Evolutionary conservation across 2,329 filamentous ascomycete genomes (phyloP).

Genomic region (Monilinia polystroma): DNA sequence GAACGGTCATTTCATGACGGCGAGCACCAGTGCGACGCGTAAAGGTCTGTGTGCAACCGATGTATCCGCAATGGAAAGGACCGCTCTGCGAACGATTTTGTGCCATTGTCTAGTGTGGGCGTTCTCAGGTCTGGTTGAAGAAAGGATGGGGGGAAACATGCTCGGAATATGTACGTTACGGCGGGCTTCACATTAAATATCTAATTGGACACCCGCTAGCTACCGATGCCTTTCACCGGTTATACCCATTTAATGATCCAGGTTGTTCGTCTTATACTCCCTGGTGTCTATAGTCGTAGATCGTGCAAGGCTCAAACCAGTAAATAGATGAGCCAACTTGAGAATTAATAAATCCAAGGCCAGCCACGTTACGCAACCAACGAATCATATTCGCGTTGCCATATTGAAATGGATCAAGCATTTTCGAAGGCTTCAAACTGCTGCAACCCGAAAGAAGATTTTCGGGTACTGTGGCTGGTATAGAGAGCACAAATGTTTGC

Average conservation of each 20-base stretch:
- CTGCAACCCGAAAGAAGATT: background rate
- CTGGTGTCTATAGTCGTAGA: background rate
- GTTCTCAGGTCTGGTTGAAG: conserved; percentile 21
- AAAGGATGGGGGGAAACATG: conserved; percentile 5
- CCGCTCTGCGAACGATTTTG: conserved; percentile 2
- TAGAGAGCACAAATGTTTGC: background rate
- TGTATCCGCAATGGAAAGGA: conserved; percentile 14
- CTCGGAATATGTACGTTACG: conserved; percentile 11
- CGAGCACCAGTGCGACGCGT: conserved; percentile 21
- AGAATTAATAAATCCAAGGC: conserved; percentile 11
- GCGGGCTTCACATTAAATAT: background rate
- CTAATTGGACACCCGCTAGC: background rate
- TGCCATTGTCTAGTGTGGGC: conserved; percentile 1
- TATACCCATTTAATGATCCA: conserved; percentile 5
- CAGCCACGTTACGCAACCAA: conserved; percentile 19
- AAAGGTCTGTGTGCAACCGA: conserved; percentile 21
- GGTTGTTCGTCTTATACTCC: background rate
- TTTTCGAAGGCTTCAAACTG: conserved; percentile 7
- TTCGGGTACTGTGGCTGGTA: conserved; percentile 2
- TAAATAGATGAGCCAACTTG: conserved; percentile 1
- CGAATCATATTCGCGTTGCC: conserved; percentile 3
- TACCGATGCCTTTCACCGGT: background rate
- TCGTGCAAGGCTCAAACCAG: conserved; percentile 8
- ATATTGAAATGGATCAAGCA: conserved; percentile 9
- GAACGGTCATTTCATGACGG: conserved; percentile 19